Evolutionary conservation across 2,329 filamentous ascomycete species (phyloP).

Genomic region (Talaromyces verruculosus): DNA sequence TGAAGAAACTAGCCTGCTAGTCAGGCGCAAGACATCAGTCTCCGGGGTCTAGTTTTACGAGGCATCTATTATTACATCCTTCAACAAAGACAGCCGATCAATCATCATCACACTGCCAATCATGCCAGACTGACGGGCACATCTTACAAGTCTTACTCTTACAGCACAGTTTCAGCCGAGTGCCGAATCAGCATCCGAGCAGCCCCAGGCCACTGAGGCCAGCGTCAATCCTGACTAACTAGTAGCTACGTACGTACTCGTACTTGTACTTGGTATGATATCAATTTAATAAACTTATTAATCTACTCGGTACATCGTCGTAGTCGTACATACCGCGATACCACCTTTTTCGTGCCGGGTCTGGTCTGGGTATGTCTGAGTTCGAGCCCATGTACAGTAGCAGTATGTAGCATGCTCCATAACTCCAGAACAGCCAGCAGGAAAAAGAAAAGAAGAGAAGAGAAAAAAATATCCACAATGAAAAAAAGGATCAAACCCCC

Average conservation of each 20-base stretch:
- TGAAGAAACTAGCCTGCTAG: not conserved
- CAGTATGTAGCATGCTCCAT: not conserved
- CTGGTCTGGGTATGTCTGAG: not conserved
- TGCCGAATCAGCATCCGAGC: slow-evolving; percentile 11
- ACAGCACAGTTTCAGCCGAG: slow-evolving; percentile 4
- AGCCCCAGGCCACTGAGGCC: not conserved
- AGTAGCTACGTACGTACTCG: not conserved
- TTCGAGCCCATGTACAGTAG: not conserved
- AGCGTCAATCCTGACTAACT: slow-evolving; percentile 2
- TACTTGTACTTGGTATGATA: not conserved
- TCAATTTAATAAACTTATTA: slow-evolving; percentile 6
- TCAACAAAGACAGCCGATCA: not conserved
- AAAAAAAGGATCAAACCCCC: not conserved
- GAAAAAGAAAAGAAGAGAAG: not conserved
- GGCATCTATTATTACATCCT: not conserved
- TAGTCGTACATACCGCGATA: slow-evolving; percentile 1
- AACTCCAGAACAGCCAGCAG: not conserved
- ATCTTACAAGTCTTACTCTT: not conserved
- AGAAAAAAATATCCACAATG: not conserved
- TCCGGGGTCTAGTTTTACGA: not conserved
- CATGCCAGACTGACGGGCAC: too few species aligned
- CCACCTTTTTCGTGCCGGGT: not conserved
- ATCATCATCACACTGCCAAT: not conserved
- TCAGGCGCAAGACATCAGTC: not conserved
- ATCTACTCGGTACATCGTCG: slow-evolving; percentile 7